Conservation (phyloP, 257 asterid genomes). For the Forsythia suspensa region DNA sequence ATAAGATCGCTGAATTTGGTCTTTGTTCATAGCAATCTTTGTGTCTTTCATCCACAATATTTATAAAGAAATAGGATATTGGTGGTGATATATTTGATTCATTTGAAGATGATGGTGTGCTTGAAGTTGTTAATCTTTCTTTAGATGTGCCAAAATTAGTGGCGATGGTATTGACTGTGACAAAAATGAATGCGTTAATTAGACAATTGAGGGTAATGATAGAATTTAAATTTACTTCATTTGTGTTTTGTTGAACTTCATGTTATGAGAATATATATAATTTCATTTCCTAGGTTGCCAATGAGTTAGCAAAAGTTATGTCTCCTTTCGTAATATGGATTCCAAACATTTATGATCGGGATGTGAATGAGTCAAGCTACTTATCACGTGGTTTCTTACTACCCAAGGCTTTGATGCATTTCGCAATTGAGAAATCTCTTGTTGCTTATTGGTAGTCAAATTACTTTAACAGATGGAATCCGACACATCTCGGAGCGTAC, state of each 20-base stretch:
- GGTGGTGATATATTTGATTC: not conserved
- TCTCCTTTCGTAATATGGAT: not conserved
- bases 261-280: not conserved
- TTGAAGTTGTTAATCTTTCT: not conserved
- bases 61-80: not conserved
- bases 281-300: not conserved
- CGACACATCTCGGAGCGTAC: not conserved
- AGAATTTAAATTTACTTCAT: not conserved
- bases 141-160: not conserved
- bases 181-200: not conserved
- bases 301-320: not conserved
- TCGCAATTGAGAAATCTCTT: not conserved
- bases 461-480: not conserved
- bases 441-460: not conserved
- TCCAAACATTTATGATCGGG: not conserved
- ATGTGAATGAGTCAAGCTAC: not conserved
- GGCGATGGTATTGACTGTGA: not conserved
- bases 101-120: not conserved
- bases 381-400: not conserved
- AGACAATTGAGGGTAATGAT: not conserved
- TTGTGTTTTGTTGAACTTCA: not conserved
- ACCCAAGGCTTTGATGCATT: not conserved
- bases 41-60: not conserved
- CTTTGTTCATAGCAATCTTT: not conserved
- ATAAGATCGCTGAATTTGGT: not conserved